Base-by-base conservation (phyloP, 2,329 filamentous ascomycete species). In the Chalaropsis thielavioides region DNA sequence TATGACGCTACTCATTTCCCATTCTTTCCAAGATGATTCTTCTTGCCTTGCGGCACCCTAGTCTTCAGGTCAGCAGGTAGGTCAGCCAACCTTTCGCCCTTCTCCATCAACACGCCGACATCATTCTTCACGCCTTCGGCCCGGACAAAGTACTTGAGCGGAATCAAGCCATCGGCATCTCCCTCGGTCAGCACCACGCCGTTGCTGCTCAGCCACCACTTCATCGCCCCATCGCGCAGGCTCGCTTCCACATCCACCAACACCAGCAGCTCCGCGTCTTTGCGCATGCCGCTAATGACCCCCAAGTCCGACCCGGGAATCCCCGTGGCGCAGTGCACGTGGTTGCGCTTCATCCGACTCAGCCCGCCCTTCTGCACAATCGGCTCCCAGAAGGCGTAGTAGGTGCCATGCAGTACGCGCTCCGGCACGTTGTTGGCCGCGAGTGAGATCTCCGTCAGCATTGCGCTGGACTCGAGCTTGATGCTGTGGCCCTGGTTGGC, bases 401-500 rank as follows among this genome's bases (percentile, higher is more conserved):
- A 95, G 0, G 92, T 96, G 44, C 94, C 92, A 75, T 97, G 92
- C 2, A 97, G 83, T 2, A 91, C 89, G 0, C 80, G 78, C 0
- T 78, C 72, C 0, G 90, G 90, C 0, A 92, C 70, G 68, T 83
- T 83, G 27, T 71, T 80, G 6, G 73, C 75, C 41, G 81, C 80
- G 0, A 83, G 72, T 0, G 83, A 85, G 66, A 96, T 78, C 6
- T 86, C 85, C 22, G 79, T 81, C 2, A 96, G 82, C 1, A 95
- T 80, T 0, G 81, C 81, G 59, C 86, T 83, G n/a, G 84, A 84
- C 35, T 89, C 86, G 43, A 85, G 76, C 71, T 85, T 84, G 72
- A 99, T 89, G 70, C 84, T 90, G 78, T 97, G 94, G 64, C 94
- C 94, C 77, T 97, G 94, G 72, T 95, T 96, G 35, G 94, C 94